Evolutionary conservation across 169 alveolate species (phyloP), one percentile per base, ranked within the genome.

Genomic region (Plasmodium berghei): DNA sequence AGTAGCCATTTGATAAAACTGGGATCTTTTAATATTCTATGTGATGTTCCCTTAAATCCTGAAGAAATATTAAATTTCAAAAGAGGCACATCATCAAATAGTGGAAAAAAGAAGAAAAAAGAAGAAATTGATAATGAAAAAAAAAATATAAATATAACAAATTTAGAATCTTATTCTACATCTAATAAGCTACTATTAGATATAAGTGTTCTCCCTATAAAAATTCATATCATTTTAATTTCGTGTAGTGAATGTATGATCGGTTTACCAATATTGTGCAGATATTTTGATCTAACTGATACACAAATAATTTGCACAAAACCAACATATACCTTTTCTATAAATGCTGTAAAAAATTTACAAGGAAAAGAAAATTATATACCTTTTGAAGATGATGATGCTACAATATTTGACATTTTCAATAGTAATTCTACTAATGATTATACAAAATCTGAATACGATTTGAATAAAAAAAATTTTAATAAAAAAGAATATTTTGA

Each of bases 241-340:
- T 69, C 90, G 5, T 69, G 73, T 46, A 58, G 40, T 40, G 90
- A 83, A 83, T 54, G 90, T 55, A 67, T 83, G 14, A 70, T 83
- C 67, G 90, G 90, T 22, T 83, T 83, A 67, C 90, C 90, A 52
- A 83, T 83, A 34, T 83, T 83, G 20, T 83, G 80, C 52, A 67
- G 56, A 67, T 83, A 83, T 83, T 83, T 83, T 61, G 90, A 83
- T 62, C 18, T 83, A 16, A 42, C 54, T n/a, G 85, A 83, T 22
- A 67, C 90, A n/a, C 86, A 83, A 2, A 69, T 83, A 42, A 62
- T 83, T 14, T 67, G 86, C 34, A 83, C 90, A 10, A 83, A 83
- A 16, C 71, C 61, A 2, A 69, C 73, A 1, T 83, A 26, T 72
- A 69, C 83, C 24, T 83, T 83, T 69, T 56, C 86, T 9, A 20